Conservation (phyloP, 768 basidiomycete species). For the Sarcodon sp. region DNA sequence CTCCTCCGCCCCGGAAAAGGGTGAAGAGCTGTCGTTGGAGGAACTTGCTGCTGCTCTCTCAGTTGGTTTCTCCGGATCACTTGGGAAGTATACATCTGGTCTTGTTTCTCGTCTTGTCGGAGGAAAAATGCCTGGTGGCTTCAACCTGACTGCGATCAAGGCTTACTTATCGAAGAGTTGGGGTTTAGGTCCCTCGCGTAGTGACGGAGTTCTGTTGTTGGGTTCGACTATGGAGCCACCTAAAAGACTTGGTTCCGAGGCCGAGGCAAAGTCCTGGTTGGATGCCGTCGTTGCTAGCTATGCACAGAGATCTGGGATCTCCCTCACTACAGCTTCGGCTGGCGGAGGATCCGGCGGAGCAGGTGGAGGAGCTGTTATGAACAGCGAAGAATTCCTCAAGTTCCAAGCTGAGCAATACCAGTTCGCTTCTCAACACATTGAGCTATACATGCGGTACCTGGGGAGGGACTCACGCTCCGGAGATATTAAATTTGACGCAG, state of each 20-base stretch:
- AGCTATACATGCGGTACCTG: slow-evolving; percentile 95
- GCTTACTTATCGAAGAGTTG: slow-evolving; percentile 81
- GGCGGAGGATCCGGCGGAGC: slow-evolving; percentile 48
- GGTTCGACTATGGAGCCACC: slow-evolving; percentile 89
- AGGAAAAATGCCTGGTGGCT: slow-evolving; percentile 97
- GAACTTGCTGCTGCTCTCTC: slow-evolving; percentile 83
- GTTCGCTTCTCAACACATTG: slow-evolving; percentile 87
- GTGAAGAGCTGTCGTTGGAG: slow-evolving; percentile 92
- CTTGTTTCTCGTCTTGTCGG: slow-evolving; percentile 87
- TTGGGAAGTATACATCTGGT: slow-evolving; percentile 90
- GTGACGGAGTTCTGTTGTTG: slow-evolving; percentile 82
- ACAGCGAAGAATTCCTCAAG: slow-evolving; percentile 96
- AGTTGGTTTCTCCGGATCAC: slow-evolving; percentile 68
- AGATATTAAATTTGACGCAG: slow-evolving; percentile 78
- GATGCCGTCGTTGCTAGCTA: slow-evolving; percentile 77
- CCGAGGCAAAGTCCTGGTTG: slow-evolving; percentile 89
- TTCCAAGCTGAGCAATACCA: slow-evolving; percentile 91
- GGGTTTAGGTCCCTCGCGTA: slow-evolving; percentile 87
- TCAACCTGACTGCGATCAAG: slow-evolving; percentile 89
- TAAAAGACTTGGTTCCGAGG: slow-evolving; percentile 85
- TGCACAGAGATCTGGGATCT: slow-evolving; percentile 82
- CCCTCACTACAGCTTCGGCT: slow-evolving; percentile 56
- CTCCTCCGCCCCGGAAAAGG: slow-evolving; percentile 91
- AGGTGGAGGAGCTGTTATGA: slow-evolving; percentile 79
- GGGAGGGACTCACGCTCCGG: slow-evolving; percentile 88